Base-by-base conservation (phyloP, 257 asterid species). In the Leptodermis oblonga region DNA sequence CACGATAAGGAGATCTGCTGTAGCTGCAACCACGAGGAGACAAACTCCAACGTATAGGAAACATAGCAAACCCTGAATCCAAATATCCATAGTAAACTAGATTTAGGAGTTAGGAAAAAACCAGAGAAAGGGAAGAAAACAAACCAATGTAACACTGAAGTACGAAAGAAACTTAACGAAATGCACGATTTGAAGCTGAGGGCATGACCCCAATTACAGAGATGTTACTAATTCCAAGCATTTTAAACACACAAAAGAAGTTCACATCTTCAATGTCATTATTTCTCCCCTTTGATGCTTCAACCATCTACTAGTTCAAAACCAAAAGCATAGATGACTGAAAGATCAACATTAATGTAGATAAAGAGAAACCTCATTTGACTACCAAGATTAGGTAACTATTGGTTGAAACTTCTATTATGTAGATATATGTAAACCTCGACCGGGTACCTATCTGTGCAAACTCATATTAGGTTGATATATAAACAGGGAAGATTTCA, bases 21-120 rank as follows among this genome's bases (percentile, higher is more conserved):
- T 80, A 81, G 90, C 89, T 83, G 78, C 92, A 92, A 28, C 87
- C 86, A 59, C 95, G 85, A 8, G 95, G 97, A 36, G 97, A 89
- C 43, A 83, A 33, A 72, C 96, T 89, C 71, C 94, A 92, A 41
- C 93, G 93, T 0, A 89, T 80, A 68, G 96, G 96, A 54, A n/a
- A n/a, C n/a, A n/a, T n/a, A n/a, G n/a, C n/a, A n/a, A n/a, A n/a
- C n/a, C n/a, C n/a, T n/a, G n/a, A n/a, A n/a, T n/a, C n/a, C n/a
- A n/a, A n/a, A n/a, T n/a, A n/a, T n/a, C n/a, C n/a, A n/a, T n/a
- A n/a, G n/a, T n/a, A n/a, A n/a, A n/a, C n/a, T n/a, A n/a, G n/a
- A n/a, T n/a, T n/a, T n/a, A n/a, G n/a, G n/a, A n/a, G n/a, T n/a
- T n/a, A n/a, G n/a, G n/a, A n/a, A n/a, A n/a, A n/a, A n/a, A n/a